phyloP scores from a whole-genome alignment of 768 basidiomycete species.

The Russula lepida region DNA sequence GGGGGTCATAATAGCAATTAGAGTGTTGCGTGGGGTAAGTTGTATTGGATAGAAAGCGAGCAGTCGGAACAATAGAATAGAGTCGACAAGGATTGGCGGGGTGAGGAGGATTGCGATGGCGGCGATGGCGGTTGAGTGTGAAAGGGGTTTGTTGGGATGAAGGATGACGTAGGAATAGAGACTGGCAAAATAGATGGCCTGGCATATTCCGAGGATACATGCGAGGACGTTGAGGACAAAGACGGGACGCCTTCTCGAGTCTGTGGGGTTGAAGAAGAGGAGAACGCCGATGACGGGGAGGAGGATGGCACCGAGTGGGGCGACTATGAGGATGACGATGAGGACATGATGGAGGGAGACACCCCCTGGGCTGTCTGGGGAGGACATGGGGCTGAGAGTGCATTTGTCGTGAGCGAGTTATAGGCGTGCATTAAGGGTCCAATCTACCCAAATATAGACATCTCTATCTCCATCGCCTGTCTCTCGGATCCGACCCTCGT shows the following conservation, averaged over 20 bases:
- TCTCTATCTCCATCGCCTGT: not conserved
- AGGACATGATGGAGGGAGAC: constrained; percentile 7
- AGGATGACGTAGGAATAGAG: constrained; percentile 4
- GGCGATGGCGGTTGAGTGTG: not conserved
- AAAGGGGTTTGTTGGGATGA: not conserved
- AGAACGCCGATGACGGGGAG: constrained; percentile 16
- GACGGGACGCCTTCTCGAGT: constrained; percentile 16
- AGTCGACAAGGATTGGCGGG: constrained; percentile 17
- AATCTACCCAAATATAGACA: constrained; percentile 1
- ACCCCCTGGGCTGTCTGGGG: not conserved
- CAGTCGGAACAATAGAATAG: constrained; percentile 17
- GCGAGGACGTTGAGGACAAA: constrained; percentile 21
- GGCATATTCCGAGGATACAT: constrained; percentile 17
- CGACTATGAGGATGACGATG: constrained; percentile 18
- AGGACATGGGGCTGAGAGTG: not conserved
- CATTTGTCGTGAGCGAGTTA: not conserved
- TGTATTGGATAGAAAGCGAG: constrained; percentile 19
- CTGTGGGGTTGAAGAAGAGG: constrained; percentile 13
- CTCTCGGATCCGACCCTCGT: not conserved
- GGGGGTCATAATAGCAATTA: constrained; percentile 6
- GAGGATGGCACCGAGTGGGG: constrained; percentile 15
- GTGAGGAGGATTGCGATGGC: constrained; percentile 8
- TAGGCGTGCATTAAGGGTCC: not conserved
- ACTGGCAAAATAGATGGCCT: constrained; percentile 7
- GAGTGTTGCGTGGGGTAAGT: constrained; percentile 12